phyloP scores from a whole-genome alignment of 1,139 yeast genomes.

The Suhomyces choctaworum region DNA sequence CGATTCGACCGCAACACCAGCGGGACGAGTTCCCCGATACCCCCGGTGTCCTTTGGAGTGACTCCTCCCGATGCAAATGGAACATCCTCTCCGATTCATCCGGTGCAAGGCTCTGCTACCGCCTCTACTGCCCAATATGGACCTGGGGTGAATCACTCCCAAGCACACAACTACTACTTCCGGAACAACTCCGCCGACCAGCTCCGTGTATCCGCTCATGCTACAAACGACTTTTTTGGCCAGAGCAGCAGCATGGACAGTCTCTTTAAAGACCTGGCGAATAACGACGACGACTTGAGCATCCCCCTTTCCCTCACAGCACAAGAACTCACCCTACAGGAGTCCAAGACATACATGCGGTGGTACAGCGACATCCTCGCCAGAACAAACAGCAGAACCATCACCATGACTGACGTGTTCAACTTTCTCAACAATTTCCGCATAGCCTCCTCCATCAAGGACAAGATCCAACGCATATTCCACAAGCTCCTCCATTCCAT shows the following conservation, averaged over 20 bases:
- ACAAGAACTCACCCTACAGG: conserved; percentile 61
- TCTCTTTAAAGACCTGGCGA: conserved; percentile 1
- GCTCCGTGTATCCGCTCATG: conserved; percentile 15
- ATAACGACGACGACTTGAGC: conserved; percentile 14
- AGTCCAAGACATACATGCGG: conserved; percentile 68
- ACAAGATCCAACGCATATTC: conserved; percentile 51
- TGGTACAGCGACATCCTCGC: conserved; percentile 76
- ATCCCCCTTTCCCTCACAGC: conserved; percentile 65
- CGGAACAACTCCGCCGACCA: conserved; percentile 10
- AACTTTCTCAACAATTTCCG: conserved; percentile 62
- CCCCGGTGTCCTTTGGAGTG: conserved; percentile 36
- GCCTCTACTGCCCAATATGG: conserved; percentile 1
- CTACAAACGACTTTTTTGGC: not conserved
- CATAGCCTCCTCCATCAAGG: conserved; percentile 44
- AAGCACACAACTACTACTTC: conserved; percentile 10
- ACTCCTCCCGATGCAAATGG: conserved; percentile 1
- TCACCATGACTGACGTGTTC: conserved; percentile 63
- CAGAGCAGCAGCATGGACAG: conserved; percentile 9
- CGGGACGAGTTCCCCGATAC: conserved; percentile 29
- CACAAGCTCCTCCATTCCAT: conserved; percentile 50
- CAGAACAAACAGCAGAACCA: conserved; percentile 55
- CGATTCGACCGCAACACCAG: conserved; percentile 11
- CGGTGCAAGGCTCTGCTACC: not conserved
- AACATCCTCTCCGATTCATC: conserved; percentile 2
- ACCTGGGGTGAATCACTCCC: not conserved